Base-by-base conservation (phyloP, 2,329 filamentous ascomycete genomes). In the Parascedosporium putredinis region DNA sequence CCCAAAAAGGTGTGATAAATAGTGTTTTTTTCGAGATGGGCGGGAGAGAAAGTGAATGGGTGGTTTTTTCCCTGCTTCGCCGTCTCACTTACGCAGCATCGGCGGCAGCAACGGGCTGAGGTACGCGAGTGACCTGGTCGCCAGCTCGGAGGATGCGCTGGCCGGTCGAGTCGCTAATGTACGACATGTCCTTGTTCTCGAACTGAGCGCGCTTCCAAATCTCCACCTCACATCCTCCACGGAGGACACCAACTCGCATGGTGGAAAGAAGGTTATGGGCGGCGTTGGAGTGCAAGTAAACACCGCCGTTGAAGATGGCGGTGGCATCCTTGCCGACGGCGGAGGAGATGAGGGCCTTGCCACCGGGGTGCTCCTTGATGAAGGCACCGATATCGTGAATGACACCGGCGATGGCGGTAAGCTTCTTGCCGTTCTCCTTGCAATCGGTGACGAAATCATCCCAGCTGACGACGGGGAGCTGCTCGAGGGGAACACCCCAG, bases 281-380 rank as follows among this genome's bases (percentile, higher is more conserved):
- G 50, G 86, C 88, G 69, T 94, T 94, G 64, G 84, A 88, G 74
- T 94, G 88, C 65, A 84, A 79, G 73, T 94, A 94, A 54, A 94
- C 85, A 69, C 88, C 88, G 56, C 88, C 88, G 67, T 94, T 94
- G 79, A 94, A 94, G 69, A 90, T 88, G 58, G 87, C 86, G 14
- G 88, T 93, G 50, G 87, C 86, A 55, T 94, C 88, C 73, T 93
- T 93, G 65, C 88, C 88, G 51, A 94, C 78, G 47, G 83, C 86
- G 24, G 84, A 86, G 57, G 73, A 79, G 71, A 94, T 93, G 70
- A 94, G 83, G 38, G 86, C 85, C 74, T 86, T 88, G 63, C 88
- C 88, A 75, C 88, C 88, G n/a, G 88, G 88, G 67, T 94, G 88
- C 60, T 90, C 85, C 67, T 86, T 85, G 73, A 93, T 86, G 69